Base-by-base conservation (phyloP, 768 basidiomycete genomes). In the Rhizopogon vulgaris region DNA sequence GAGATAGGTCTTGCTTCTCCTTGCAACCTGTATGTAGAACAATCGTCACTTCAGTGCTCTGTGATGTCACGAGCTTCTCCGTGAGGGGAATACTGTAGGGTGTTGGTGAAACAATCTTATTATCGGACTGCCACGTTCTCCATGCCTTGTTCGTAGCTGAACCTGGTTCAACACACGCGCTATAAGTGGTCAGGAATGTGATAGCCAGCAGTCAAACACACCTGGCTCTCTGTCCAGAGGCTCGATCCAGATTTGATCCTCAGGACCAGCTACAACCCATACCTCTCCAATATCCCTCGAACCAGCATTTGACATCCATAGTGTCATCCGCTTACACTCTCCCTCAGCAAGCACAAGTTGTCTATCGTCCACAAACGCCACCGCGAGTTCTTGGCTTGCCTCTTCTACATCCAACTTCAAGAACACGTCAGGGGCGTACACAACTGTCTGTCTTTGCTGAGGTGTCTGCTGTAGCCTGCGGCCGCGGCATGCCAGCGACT, bases 381-480 rank as follows among this genome's bases (percentile, higher is more conserved):
- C 78, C 12, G 74, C 65, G 10, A 97, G 70, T 48, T 82, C 78
- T 51, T 90, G 85, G 27, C 78, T 73, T 2, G 83, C 77, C 38
- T 83, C 76, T 41, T 81, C 78, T 10, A 96, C 78, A 10, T 81
- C 73, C 5, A 87, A 72, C 34, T 71, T 72, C 57, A 90, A 74
- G 30, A 78, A 59, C 6, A 78, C 65, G 62, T 95, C 86, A 9
- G 83, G 76, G 9, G 83, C 85, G 63, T 95, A 94, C 2, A 80
- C 79, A 10, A 81, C 80, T 27, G 65, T 74, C 56, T 85, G 81
- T 41, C 84, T 73, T 58, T 94, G 88, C 12, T 78, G 70, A 28
- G 78, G 75, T 2, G 92, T 93, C 49, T 83, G 80, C 48, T 94
- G 82, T 10, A 96, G 72, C 47, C 93, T 74, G 41, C 75, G 80